A percentile compares a stretch with the other conserved stretches of the same genome.
Evolutionary conservation across 805 yeast species (phyloP).

Genomic region (Yamadazyma kitorensis): DNA sequence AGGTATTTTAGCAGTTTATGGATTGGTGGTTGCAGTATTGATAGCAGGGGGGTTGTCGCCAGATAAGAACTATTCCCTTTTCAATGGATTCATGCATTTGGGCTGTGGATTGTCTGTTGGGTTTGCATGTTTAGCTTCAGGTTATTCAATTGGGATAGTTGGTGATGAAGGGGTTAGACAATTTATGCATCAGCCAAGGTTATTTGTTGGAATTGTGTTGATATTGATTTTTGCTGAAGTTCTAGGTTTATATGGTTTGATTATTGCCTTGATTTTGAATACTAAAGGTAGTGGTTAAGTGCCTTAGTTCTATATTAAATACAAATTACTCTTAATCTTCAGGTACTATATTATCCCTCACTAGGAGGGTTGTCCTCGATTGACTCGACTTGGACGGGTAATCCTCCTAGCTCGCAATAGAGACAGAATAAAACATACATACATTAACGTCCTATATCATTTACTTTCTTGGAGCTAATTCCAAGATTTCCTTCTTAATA

Average conservation of each 20-base stretch:
- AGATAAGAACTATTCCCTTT: conserved; percentile 73
- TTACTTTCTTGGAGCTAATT: conserved; percentile 48
- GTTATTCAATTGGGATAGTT: conserved; percentile 98
- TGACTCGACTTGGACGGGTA: too few species aligned
- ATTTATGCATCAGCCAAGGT: conserved; percentile 96
- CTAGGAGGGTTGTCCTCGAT: too few species aligned
- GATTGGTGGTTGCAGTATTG: conserved; percentile 92
- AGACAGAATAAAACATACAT: neutral
- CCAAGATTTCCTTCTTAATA: conserved; percentile 61
- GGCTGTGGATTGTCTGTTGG: conserved; percentile 99
- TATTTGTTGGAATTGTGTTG: conserved; percentile 97
- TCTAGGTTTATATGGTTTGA: conserved; percentile 97
- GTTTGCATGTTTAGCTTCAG: conserved; percentile 95
- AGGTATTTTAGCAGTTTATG: conserved; percentile 96
- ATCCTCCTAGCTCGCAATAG: too few species aligned
- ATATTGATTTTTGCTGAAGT: conserved; percentile 99
- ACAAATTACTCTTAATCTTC: neutral
- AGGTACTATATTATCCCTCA: too few species aligned
- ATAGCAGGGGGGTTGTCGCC: conserved; percentile 91
- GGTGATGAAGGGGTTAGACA: conserved; percentile 99
- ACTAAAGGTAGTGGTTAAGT: conserved; percentile 64
- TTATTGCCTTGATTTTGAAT: conserved; percentile 87
- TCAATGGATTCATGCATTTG: conserved; percentile 95
- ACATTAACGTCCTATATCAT: neutral
- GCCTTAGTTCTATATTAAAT: neutral